Evolutionary conservation across 2,329 filamentous ascomycete species (phyloP), one percentile per base, ranked within the genome.

Genomic region (Talaromyces marneffei): DNA sequence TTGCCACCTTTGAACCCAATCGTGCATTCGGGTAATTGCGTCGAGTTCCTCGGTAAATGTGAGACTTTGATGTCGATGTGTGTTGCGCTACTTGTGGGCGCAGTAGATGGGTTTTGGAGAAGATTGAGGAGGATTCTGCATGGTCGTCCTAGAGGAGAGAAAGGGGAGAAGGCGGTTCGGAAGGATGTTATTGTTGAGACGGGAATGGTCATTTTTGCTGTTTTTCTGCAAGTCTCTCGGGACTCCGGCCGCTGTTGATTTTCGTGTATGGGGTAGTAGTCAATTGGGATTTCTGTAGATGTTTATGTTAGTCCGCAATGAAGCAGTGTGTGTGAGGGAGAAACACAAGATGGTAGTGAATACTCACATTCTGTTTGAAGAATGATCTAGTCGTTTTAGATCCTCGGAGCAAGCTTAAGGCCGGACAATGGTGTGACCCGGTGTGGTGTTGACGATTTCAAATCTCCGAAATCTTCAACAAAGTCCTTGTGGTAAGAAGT

Each of bases 1-100:
- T 93, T 96, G 69, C 94, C 94, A 72, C 97, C 94, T 82, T 96
- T 97, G 77, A 97, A 97, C 70, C 92, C 95, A 67, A 99, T 78
- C 42, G 80, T 81, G 60, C 99, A 77, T 50, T 83, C 82, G 61
- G 88, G 89, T 31, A 86, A 81, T 69, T 90, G 86, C 58, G 83
- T 84, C 60, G 89, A 90, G 57, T 80, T 73, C 65, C 88, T 84
- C 58, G 91, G 86, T 57, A 97, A 80, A 65, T 96, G 80, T 63
- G 85, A 88, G 12, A 91, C 88, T 68, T 86, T 86, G 71, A 97
- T 89, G 70, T 87, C 85, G 81, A 96, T 91, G 66, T 80, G 83
- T 60, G 82, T 78, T 59, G 92, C 86, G 63, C 92, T 92, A 70
- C 88, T 86, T 44, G 92, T 85, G 9, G 93, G 91, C 57, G 82